phyloP scores from a whole-genome alignment of 2,329 filamentous ascomycete genomes.

The Exophiala spinifera region DNA sequence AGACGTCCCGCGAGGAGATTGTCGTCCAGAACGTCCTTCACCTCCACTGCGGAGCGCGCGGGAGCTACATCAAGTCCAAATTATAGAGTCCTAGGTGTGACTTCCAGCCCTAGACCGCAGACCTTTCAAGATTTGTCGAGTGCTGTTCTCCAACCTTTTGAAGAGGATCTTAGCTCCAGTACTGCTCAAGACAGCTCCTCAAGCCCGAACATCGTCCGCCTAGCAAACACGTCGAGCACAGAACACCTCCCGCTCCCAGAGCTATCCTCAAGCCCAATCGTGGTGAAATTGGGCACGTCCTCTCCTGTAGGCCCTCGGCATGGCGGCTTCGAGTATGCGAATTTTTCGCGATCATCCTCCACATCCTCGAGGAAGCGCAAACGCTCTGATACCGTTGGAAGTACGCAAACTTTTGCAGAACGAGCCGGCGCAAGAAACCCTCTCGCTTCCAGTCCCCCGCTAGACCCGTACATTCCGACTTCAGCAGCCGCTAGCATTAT shows the following conservation, averaged over 20 bases:
- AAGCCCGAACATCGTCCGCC: conserved; percentile 41
- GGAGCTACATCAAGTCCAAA: conserved; percentile 25
- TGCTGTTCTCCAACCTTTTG: conserved; percentile 13
- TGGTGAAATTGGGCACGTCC: conserved; percentile 40
- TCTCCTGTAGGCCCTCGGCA: conserved; percentile 30
- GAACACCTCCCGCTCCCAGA: conserved; percentile 2
- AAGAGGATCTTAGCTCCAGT: conserved; percentile 7
- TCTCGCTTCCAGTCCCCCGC: conserved; percentile 39
- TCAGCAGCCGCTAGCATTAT: conserved; percentile 30
- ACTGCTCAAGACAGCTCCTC: conserved; percentile 32
- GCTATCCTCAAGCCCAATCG: conserved; percentile 39
- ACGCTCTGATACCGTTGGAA: conserved; percentile 15
- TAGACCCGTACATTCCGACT: conserved; percentile 34
- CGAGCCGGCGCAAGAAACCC: conserved; percentile 18
- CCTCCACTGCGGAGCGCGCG: conserved; percentile 16
- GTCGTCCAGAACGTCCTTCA: conserved; percentile 22
- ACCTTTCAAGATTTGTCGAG: conserved; percentile 12
- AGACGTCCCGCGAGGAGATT: conserved; percentile 10
- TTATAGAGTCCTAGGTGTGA: conserved; percentile 21
- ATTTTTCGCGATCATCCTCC: conserved; percentile 40
- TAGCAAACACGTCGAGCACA: conserved; percentile 37
- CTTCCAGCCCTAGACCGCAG: conserved; percentile 18
- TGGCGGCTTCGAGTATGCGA: conserved; percentile 33
- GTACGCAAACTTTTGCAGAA: conserved; percentile 11
- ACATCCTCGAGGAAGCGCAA: conserved; percentile 33